These are phyloP conservation scores for Picea abies DNA, from an alignment of 83 land plant species.

Conservation along the genomic window DNA sequence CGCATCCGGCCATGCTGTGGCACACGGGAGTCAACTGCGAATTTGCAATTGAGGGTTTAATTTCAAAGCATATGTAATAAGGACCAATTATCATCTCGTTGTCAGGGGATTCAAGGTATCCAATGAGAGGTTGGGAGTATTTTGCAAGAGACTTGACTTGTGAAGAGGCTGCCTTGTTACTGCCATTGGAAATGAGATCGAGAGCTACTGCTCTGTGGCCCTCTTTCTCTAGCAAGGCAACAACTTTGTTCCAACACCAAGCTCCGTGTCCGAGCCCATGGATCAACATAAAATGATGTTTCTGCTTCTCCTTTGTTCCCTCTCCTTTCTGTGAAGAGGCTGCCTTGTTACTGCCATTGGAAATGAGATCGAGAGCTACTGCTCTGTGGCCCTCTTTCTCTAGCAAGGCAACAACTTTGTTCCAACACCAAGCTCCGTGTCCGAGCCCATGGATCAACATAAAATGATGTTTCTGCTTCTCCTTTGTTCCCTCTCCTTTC, in stretches of 20 bases:
- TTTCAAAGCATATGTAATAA: no score
- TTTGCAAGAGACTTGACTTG: slow-evolving; percentile 18
- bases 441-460: slow-evolving; percentile 38
- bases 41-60: no score
- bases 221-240: slow-evolving; percentile 1
- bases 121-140: slow-evolving; percentile 25
- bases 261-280: slow-evolving; percentile 44
- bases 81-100: neutral
- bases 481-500: no score
- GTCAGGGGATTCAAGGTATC: neutral
- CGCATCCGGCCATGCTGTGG: slow-evolving; percentile 6
- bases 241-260: slow-evolving; percentile 42
- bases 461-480: slow-evolving; percentile 14
- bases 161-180: slow-evolving; percentile 9
- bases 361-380: slow-evolving; percentile 29
- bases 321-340: slow-evolving; percentile 3
- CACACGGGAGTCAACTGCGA: neutral
- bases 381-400: slow-evolving; percentile 10
- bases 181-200: slow-evolving; percentile 31
- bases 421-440: slow-evolving; percentile 48
- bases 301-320: no score
- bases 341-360: slow-evolving; percentile 20
- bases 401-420: slow-evolving; percentile 20
- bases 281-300: slow-evolving; percentile 30
- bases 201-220: slow-evolving; percentile 20